Conservation (phyloP, 768 basidiomycete genomes). For the Filobasidium floriforme region DNA sequence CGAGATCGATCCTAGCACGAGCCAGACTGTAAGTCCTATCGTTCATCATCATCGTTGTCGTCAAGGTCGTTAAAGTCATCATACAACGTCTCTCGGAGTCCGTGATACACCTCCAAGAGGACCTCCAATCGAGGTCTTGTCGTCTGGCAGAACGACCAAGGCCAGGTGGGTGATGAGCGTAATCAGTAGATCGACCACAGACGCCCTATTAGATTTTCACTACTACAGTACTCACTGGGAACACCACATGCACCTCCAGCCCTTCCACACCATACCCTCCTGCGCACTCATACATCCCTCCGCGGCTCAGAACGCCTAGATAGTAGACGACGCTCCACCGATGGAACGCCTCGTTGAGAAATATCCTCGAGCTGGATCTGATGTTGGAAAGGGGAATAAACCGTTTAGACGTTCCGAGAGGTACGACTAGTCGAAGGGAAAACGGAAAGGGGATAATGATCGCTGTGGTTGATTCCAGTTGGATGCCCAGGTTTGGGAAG, state of each 20-base stretch:
- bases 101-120: constrained; percentile 1
- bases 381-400: constrained; percentile 2
- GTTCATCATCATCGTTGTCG: not conserved
- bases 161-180: not conserved
- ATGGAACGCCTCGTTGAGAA: not conserved
- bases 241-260: not conserved
- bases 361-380: not conserved
- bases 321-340: constrained; percentile 6
- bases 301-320: not conserved
- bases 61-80: constrained; percentile 5
- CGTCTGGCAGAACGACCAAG: not conserved
- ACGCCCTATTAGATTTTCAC: not conserved
- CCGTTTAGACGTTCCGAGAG: not conserved
- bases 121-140: not conserved
- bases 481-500: not conserved
- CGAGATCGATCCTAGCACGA: not conserved
- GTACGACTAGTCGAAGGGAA: not conserved
- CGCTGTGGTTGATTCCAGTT: not conserved
- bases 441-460: not conserved
- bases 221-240: not conserved
- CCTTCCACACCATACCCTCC: not conserved
- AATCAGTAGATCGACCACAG: not conserved
- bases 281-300: not conserved
- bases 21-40: not conserved
- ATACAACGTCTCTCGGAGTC: constrained; percentile 1